Percentiles rank a stretch among this genome's conserved stretches.
These are phyloP conservation scores for Lasiosphaeria miniovina DNA, from an alignment of 495 filamentous ascomycete genomes.

Conservation along the genomic window DNA sequence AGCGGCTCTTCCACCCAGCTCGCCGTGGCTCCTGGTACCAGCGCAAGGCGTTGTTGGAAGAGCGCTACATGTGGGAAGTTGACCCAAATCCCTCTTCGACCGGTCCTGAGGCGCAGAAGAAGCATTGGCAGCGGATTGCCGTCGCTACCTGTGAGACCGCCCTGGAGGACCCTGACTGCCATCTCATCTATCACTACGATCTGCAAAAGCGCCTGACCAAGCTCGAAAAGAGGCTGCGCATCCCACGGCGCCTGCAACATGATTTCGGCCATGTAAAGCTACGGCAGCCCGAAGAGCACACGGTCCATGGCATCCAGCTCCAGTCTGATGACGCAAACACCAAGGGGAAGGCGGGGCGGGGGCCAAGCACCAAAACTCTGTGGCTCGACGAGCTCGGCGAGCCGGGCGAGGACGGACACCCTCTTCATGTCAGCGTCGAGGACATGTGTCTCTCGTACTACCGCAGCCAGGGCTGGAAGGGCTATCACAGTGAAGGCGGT, in stretches of 20 bases:
- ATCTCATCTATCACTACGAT: conserved; percentile 90
- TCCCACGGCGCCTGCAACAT: conserved; percentile 85
- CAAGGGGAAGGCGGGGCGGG: conserved; percentile 39
- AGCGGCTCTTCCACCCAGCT: conserved; percentile 79
- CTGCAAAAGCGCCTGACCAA: conserved; percentile 89
- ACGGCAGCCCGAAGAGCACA: conserved; percentile 68
- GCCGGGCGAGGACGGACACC: conserved; percentile 60
- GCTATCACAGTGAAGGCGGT: conserved; percentile 88
- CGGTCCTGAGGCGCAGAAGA: conserved; percentile 56
- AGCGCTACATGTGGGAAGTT: conserved; percentile 82
- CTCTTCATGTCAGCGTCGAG: conserved; percentile 58
- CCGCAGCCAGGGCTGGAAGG: conserved; percentile 81
- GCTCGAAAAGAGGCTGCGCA: conserved; percentile 77
- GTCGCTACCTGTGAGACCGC: conserved; percentile 82
- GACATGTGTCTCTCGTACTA: conserved; percentile 90
- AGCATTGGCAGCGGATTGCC: conserved; percentile 78
- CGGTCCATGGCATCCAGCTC: conserved; percentile 71
- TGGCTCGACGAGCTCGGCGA: conserved; percentile 77
- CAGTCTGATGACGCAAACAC: conserved; percentile 50
- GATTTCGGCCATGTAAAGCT: conserved; percentile 86
- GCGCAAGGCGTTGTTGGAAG: conserved; percentile 88
- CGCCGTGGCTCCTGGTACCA: conserved; percentile 93
- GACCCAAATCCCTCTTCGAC: conserved; percentile 39
- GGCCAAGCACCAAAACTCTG: conserved; percentile 68
- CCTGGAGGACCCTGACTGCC: conserved; percentile 81